Conservation (phyloP, 176 grass and related monocot species). For the Oryza coarctata region DNA sequence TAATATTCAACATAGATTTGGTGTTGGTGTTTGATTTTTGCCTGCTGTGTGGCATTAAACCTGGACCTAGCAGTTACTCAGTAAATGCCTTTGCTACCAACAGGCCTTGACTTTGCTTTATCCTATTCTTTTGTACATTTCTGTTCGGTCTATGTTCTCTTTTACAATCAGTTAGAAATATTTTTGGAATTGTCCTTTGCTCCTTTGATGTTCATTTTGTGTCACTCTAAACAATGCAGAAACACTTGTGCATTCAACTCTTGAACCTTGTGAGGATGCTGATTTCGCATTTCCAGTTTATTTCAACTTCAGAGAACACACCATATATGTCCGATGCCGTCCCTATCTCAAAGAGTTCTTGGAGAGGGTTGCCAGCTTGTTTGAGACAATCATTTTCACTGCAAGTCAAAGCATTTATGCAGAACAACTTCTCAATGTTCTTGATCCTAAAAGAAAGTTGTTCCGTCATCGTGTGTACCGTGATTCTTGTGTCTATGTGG, state of each 20-base stretch:
- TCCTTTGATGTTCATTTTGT: neutral
- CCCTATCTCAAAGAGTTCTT: slow-evolving; percentile 87
- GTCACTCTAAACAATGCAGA: slow-evolving; percentile 54
- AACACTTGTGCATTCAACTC: slow-evolving; percentile 92
- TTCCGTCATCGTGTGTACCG: slow-evolving; percentile 93
- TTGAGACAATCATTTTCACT: slow-evolving; percentile 97
- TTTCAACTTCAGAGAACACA: slow-evolving; percentile 87
- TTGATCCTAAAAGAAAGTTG: slow-evolving; percentile 93
- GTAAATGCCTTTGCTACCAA: neutral
- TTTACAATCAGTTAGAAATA: neutral
- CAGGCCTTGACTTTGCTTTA: neutral
- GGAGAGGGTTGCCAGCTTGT: slow-evolving; percentile 70
- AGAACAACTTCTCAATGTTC: slow-evolving; percentile 89
- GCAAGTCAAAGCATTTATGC: slow-evolving; percentile 97
- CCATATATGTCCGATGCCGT: slow-evolving; percentile 84
- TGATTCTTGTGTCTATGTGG: slow-evolving; percentile 89
- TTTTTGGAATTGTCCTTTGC: neutral
- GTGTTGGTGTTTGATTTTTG: neutral
- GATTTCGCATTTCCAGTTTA: slow-evolving; percentile 96
- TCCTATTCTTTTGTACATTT: neutral
- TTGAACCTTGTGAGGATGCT: slow-evolving; percentile 70
- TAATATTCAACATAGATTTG: neutral
- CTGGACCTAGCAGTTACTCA: neutral
- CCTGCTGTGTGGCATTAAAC: neutral
- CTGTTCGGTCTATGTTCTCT: neutral